Conservation (phyloP, 805 yeast species). For the Spathaspora hagerdaliae region DNA sequence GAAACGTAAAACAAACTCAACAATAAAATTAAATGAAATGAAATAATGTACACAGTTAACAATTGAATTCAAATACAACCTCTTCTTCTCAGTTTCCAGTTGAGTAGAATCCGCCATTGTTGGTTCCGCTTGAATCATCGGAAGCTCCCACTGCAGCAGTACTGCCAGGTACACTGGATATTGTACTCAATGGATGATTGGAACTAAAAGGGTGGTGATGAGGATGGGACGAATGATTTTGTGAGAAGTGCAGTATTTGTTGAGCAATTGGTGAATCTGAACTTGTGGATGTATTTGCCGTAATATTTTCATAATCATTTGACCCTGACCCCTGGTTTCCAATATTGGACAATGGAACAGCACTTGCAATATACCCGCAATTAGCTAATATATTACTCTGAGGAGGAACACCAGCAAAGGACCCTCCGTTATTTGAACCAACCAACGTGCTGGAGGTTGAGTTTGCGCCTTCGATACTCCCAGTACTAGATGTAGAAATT, state of each 20-base stretch:
- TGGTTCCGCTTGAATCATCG: background rate
- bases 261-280: background rate
- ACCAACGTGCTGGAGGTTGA: too few species aligned
- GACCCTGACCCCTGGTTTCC: slow-evolving; percentile 1
- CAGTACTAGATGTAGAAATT: background rate
- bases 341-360: background rate
- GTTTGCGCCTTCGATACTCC: background rate
- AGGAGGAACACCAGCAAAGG: background rate
- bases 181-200: background rate
- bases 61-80: too few species aligned
- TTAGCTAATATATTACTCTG: background rate
- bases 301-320: background rate
- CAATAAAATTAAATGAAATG: too few species aligned
- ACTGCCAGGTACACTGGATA: background rate
- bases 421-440: background rate
- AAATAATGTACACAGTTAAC: too few species aligned
- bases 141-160: background rate
- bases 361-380: background rate
- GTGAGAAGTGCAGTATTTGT: too few species aligned
- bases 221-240: background rate
- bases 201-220: background rate
- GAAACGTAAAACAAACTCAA: too few species aligned
- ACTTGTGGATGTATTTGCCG: background rate
- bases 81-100: too few species aligned
- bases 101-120: background rate